phyloP scores from a whole-genome alignment of 164 flowering plant genomes.

The Magnolia changhungtana region DNA sequence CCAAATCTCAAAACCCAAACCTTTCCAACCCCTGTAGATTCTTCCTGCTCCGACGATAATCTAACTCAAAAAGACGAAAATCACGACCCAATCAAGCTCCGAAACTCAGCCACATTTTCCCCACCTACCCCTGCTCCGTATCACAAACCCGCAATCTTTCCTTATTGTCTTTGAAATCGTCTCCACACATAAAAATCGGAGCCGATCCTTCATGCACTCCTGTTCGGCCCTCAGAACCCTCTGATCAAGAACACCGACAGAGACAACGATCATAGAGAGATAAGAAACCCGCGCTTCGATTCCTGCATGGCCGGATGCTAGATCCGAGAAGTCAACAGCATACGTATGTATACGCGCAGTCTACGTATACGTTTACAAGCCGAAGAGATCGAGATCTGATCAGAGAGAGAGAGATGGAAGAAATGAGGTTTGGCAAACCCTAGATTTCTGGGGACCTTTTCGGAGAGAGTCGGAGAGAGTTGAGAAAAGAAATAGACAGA shows the following conservation, averaged over 20 bases:
- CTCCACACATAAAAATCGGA: slow-evolving; percentile 28
- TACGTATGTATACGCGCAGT: not conserved
- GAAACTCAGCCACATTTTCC: slow-evolving; percentile 72
- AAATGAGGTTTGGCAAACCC: not conserved
- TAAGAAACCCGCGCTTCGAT: slow-evolving; percentile 9
- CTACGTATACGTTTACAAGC: too few species aligned
- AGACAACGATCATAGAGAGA: slow-evolving; percentile 28
- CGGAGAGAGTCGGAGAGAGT: not conserved
- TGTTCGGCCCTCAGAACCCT: slow-evolving; percentile 10
- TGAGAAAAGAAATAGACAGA: not conserved
- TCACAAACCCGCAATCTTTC: slow-evolving; percentile 58
- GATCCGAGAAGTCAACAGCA: not conserved
- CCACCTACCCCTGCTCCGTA: slow-evolving; percentile 77
- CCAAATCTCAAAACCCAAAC: not conserved
- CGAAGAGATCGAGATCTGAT: slow-evolving; percentile 5
- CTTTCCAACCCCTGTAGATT: not conserved
- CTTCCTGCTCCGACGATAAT: not conserved
- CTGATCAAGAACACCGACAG: slow-evolving; percentile 12
- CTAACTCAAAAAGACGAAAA: slow-evolving; percentile 7
- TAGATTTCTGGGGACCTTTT: not conserved
- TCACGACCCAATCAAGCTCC: not conserved
- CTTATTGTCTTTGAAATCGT: slow-evolving; percentile 34
- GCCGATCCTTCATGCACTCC: slow-evolving; percentile 54
- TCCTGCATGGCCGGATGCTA: slow-evolving; percentile 19
- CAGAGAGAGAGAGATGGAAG: not conserved